A percentile compares a stretch with the other conserved stretches of the same genome.
Conservation (phyloP, 2,329 filamentous ascomycete species). For the Gnomoniopsis sp. region DNA sequence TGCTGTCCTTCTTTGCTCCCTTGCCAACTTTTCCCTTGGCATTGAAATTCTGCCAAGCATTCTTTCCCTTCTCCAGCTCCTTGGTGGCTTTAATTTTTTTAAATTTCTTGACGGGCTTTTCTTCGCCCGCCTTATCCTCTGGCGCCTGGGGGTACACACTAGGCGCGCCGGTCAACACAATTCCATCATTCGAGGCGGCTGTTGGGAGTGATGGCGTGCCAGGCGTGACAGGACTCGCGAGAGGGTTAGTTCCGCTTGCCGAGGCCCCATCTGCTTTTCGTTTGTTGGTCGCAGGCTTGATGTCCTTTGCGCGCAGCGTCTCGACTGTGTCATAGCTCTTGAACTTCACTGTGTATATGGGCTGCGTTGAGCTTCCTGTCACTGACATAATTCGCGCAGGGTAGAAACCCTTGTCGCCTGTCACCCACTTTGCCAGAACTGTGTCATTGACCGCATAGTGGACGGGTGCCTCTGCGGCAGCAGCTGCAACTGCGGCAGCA, state of each 20-base stretch:
- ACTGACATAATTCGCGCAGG: slow-evolving; percentile 90
- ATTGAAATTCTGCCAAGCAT: slow-evolving; percentile 92
- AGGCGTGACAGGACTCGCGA: slow-evolving; percentile 10
- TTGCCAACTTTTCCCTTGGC: slow-evolving; percentile 71
- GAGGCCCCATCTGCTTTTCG: slow-evolving; percentile 74
- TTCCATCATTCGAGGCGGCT: slow-evolving; percentile 40
- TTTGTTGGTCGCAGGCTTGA: slow-evolving; percentile 76
- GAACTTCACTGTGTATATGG: slow-evolving; percentile 93
- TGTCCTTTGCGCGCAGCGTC: slow-evolving; percentile 76
- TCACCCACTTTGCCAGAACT: slow-evolving; percentile 85
- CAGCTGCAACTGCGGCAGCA: slow-evolving; percentile 12
- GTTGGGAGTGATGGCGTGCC: slow-evolving; percentile 31
- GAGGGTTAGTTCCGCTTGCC: slow-evolving; percentile 26
- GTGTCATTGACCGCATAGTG: slow-evolving; percentile 84
- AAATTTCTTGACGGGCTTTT: slow-evolving; percentile 74
- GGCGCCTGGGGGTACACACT: slow-evolving; percentile 56
- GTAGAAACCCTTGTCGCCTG: slow-evolving; percentile 87
- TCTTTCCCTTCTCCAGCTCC: slow-evolving; percentile 86
- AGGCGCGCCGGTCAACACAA: slow-evolving; percentile 54
- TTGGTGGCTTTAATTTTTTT: slow-evolving; percentile 92
- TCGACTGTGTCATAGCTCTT: slow-evolving; percentile 86
- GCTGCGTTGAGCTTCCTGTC: slow-evolving; percentile 85
- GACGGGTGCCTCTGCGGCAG: slow-evolving; percentile 32
- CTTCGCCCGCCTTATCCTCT: slow-evolving; percentile 61
- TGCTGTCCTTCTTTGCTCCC: slow-evolving; percentile 80